Percentiles rank a stretch among this genome's conserved stretches.
phyloP scores from a whole-genome alignment of 2,329 filamentous ascomycete species.

The Hyphodiscus sp. region DNA sequence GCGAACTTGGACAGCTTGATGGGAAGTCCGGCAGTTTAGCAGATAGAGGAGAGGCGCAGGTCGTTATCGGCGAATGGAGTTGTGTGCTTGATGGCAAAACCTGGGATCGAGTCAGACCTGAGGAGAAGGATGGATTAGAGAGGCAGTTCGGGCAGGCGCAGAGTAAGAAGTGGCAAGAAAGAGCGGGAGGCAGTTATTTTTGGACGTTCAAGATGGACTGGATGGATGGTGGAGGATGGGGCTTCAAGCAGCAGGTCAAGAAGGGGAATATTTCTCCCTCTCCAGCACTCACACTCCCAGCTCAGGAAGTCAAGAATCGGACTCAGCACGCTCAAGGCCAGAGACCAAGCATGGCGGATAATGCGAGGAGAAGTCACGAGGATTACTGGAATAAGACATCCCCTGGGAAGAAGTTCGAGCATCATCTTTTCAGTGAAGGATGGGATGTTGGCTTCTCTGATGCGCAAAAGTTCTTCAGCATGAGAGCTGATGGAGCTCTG shows the following conservation, averaged over 20 bases:
- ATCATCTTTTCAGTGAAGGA: conserved; percentile 47
- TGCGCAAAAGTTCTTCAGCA: conserved; percentile 44
- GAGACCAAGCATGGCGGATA: conserved; percentile 31
- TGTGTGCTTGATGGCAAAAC: conserved; percentile 47
- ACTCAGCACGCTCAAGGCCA: conserved; percentile 35
- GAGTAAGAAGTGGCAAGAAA: conserved; percentile 41
- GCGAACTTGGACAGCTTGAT: conserved; percentile 39
- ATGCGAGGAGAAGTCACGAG: conserved; percentile 37
- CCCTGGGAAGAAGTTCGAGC: conserved; percentile 41
- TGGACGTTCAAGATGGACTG: conserved; percentile 56
- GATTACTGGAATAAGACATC: conserved; percentile 42
- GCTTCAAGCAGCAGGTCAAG: conserved; percentile 46
- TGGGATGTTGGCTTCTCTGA: conserved; percentile 52
- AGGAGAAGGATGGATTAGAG: conserved; percentile 37
- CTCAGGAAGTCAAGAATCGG: conserved; percentile 32
- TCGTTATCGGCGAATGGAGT: conserved; percentile 52
- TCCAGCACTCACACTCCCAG: conserved; percentile 31
- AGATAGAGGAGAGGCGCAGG: conserved; percentile 42
- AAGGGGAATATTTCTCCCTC: conserved; percentile 37
- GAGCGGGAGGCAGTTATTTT: conserved; percentile 47
- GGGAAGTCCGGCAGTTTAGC: conserved; percentile 41
- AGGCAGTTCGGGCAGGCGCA: conserved; percentile 43
- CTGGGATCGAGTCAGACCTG: conserved; percentile 40
- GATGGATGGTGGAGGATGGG: conserved; percentile 57
- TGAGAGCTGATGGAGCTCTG: conserved; percentile 31